Evolutionary conservation across 2,329 filamentous ascomycete species (phyloP).

Genomic region (Colletotrichum truncatum): DNA sequence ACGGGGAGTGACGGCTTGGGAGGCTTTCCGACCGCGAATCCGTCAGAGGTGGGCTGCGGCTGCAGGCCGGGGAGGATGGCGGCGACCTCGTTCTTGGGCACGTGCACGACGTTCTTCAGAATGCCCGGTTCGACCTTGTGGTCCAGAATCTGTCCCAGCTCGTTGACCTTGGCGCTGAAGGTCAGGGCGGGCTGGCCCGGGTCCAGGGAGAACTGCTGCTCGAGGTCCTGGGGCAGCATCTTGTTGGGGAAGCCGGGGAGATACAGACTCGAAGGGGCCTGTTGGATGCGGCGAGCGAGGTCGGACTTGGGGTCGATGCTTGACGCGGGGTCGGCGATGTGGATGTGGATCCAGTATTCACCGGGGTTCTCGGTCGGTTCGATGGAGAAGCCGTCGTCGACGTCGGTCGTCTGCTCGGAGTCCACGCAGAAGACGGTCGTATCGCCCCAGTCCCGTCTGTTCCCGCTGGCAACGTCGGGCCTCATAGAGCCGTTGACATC

Average conservation of each 20-base stretch:
- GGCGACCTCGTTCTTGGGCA: slow-evolving; percentile 48
- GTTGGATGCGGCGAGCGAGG: slow-evolving; percentile 68
- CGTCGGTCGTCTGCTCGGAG: slow-evolving; percentile 69
- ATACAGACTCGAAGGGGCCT: slow-evolving; percentile 68
- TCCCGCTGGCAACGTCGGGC: slow-evolving; percentile 54
- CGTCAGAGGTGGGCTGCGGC: background rate
- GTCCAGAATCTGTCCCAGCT: slow-evolving; percentile 61
- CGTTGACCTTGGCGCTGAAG: slow-evolving; percentile 68
- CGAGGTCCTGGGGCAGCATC: slow-evolving; percentile 61
- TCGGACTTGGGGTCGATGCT: slow-evolving; percentile 68
- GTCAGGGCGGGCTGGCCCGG: slow-evolving; percentile 63
- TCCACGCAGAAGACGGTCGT: slow-evolving; percentile 79
- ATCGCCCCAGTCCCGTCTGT: slow-evolving; percentile 68
- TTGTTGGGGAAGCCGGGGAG: slow-evolving; percentile 64
- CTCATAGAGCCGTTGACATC: slow-evolving; percentile 43
- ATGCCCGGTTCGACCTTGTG: slow-evolving; percentile 62
- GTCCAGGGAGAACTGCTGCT: slow-evolving; percentile 63
- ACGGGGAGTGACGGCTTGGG: slow-evolving; percentile 36
- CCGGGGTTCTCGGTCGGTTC: slow-evolving; percentile 61
- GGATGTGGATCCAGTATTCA: slow-evolving; percentile 80
- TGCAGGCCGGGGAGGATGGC: slow-evolving; percentile 18
- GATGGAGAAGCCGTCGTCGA: slow-evolving; percentile 83
- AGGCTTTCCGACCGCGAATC: slow-evolving; percentile 45
- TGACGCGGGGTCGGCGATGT: slow-evolving; percentile 82
- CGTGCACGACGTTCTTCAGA: slow-evolving; percentile 64